Conservation (phyloP, 345 rosid genomes). For the Syzygium grande region DNA sequence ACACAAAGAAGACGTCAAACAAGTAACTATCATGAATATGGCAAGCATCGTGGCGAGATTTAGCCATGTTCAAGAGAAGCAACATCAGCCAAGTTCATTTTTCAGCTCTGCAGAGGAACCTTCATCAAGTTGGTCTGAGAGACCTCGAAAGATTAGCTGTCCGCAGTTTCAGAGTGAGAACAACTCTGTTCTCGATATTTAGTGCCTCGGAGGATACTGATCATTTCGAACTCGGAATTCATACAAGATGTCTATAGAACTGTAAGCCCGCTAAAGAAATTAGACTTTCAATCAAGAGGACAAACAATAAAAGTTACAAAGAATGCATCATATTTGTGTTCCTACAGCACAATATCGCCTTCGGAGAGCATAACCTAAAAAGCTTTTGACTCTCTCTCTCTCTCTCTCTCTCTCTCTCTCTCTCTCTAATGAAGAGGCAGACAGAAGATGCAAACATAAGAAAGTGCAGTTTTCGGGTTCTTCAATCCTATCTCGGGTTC, state of each 20-base stretch:
- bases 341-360: not conserved
- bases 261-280: not conserved
- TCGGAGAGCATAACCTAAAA: not conserved
- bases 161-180: not conserved
- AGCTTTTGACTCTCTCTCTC: not conserved
- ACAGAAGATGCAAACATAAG: not conserved
- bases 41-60: not conserved
- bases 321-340: not conserved
- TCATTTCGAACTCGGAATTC: not conserved
- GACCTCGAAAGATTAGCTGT: not conserved
- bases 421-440: not conserved
- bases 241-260: not conserved
- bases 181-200: not conserved
- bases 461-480: not conserved
- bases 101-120: not conserved
- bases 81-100: not conserved
- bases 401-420: not conserved
- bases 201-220: not conserved
- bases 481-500: slow-evolving; percentile 10
- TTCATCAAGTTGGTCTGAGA: not conserved
- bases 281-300: not conserved
- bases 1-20: not conserved
- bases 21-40: not conserved
- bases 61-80: not conserved
- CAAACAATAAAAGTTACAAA: not conserved